Base-by-base conservation (phyloP, 2,329 filamentous ascomycete genomes). In the Trichoderma lentiforme region DNA sequence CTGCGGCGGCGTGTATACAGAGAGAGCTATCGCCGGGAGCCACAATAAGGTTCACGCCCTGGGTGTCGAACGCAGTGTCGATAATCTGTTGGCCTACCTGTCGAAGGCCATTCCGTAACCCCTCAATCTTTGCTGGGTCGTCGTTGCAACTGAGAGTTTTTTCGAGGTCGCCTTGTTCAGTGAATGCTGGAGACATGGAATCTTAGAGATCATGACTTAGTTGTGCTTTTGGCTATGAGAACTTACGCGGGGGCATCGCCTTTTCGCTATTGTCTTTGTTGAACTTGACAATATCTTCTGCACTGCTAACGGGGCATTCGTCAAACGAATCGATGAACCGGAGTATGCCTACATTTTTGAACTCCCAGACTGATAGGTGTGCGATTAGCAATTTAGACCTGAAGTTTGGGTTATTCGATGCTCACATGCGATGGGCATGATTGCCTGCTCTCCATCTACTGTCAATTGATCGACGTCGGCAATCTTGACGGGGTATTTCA, bases 331-430 rank as follows among this genome's bases (percentile, higher is more conserved):
- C 18, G 18, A 77, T 58, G 18, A 77, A 76, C 6, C 70, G 61
- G 1, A 72, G 72, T 3, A 76, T 73, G 56, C 73, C 71, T 11
- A 74, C 66, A 30, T 76, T 73, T 18, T 74, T 77, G 24, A 77
- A 77, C 2, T 77, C 76, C 75, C 75, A 76, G 56, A 74, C 76
- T 77, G 26, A 32, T n/a, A 26, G 18, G 0, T 2, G 3, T 26
- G 4, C 1, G 21, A 4, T 60, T 12, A 58, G 36, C 7, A 3
- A 7, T 24, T 18, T 1, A 28, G 4, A 3, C 4, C 26, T 12
- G 43, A 6, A 2, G 14, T 28, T n/a, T 28, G 9, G 7, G 21
- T 14, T 4, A 6, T 8, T 14, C 3, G 30, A 34, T n/a, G 30
- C 65, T 69, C 18, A 51, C 65, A 69, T 6, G 65, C 53, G 56